phyloP scores from a whole-genome alignment of 2,329 filamentous ascomycete genomes.

The Fusarium heterosporum region DNA sequence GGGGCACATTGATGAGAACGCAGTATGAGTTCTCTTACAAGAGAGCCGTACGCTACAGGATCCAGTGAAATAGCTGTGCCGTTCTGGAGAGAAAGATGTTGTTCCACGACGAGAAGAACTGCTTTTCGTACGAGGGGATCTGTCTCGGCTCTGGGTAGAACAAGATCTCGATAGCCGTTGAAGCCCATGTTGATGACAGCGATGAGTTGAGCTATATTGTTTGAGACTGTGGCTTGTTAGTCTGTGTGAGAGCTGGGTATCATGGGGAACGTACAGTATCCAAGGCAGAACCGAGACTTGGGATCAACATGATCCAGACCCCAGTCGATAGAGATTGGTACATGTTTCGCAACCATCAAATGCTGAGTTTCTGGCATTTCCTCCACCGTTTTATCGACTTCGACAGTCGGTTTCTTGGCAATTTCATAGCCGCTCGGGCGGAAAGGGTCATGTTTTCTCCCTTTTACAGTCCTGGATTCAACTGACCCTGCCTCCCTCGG shows the following conservation, averaged over 20 bases:
- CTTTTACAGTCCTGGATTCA: neutral
- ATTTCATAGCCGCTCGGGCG: constrained; percentile 15
- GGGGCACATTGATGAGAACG: constrained; percentile 36
- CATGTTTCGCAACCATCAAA: neutral
- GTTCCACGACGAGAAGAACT: constrained; percentile 36
- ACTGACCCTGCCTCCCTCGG: accelerated
- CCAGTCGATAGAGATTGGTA: neutral
- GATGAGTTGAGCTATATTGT: constrained; percentile 41
- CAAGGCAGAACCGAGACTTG: constrained; percentile 35
- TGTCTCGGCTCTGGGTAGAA: constrained; percentile 36
- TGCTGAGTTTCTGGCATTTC: neutral
- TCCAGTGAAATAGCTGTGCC: constrained; percentile 20
- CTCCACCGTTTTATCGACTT: accelerated
- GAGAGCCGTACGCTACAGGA: constrained; percentile 19
- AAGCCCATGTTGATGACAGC: constrained; percentile 43
- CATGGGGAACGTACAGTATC: constrained; percentile 19
- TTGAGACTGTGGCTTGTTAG: constrained; percentile 30
- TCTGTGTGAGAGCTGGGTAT: accelerated
- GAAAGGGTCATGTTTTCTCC: constrained; percentile 1
- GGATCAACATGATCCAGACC: constrained; percentile 38
- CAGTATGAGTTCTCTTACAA: constrained; percentile 33
- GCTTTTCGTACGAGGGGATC: constrained; percentile 37
- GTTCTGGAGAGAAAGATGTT: constrained; percentile 38
- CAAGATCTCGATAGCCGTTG: constrained; percentile 40
- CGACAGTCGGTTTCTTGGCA: neutral